Percentiles rank a stretch among this genome's conserved stretches.
Conservation (phyloP, 495 filamentous ascomycete species). For the Annulohypoxylon nitens region DNA sequence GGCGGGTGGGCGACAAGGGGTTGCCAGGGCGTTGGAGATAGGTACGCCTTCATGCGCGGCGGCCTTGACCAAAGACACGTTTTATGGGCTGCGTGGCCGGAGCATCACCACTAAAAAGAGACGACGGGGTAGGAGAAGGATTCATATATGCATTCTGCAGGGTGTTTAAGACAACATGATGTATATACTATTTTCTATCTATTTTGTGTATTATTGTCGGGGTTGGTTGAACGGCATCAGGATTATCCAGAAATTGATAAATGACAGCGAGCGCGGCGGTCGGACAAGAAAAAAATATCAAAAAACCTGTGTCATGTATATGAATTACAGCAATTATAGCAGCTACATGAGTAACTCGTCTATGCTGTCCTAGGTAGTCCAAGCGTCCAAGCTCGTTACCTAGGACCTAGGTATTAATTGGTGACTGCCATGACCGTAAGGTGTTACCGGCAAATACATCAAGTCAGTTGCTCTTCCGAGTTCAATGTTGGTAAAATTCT, state of each 20-base stretch:
- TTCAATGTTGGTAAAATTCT: background rate
- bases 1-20: slow-evolving; percentile 19
- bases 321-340: background rate
- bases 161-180: slow-evolving; percentile 3
- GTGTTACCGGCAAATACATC: slow-evolving; percentile 28
- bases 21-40: slow-evolving; percentile 3
- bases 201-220: background rate
- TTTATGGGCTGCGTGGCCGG: slow-evolving; percentile 36
- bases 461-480: slow-evolving; percentile 7
- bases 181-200: background rate
- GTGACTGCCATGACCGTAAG: slow-evolving; percentile 35
- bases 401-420: background rate
- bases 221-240: background rate
- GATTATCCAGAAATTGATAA: slow-evolving; percentile 21
- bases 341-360: too few relatives aligned
- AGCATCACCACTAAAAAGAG: slow-evolving; percentile 41
- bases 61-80: background rate
- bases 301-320: background rate
- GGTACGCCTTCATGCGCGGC: background rate
- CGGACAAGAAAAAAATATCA: background rate
- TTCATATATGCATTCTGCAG: slow-evolving; percentile 27
- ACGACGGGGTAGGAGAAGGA: slow-evolving; percentile 28
- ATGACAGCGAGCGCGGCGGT: background rate
- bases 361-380: too few relatives aligned
- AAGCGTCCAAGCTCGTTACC: background rate